Conservation (phyloP, 2,329 filamentous ascomycete species). For the Pyrenochaeta sp. region DNA sequence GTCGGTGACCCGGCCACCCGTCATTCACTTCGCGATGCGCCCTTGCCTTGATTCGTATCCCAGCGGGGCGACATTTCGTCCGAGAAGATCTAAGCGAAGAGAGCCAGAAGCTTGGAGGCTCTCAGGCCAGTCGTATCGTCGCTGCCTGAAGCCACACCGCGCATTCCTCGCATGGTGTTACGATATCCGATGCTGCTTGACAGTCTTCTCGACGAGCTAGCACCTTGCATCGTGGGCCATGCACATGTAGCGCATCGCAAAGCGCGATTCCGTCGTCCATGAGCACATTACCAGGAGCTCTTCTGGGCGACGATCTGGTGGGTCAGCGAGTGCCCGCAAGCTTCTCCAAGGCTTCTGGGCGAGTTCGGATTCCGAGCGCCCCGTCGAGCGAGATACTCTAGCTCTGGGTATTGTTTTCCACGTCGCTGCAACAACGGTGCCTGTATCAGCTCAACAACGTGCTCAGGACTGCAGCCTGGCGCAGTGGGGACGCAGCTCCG, state of each 20-base stretch:
- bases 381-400: neutral
- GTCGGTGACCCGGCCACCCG: slow-evolving; percentile 6
- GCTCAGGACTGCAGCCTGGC: too few relatives aligned
- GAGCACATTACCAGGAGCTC: too few relatives aligned
- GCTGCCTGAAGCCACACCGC: slow-evolving; percentile 15
- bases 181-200: slow-evolving; percentile 7
- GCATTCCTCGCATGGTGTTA: slow-evolving; percentile 1
- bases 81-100: slow-evolving; percentile 5
- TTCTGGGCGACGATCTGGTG: neutral
- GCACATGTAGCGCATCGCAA: slow-evolving; percentile 4
- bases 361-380: neutral
- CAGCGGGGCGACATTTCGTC: slow-evolving; percentile 9
- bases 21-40: neutral
- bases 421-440: too few relatives aligned
- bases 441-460: too few relatives aligned
- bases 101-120: too few relatives aligned
- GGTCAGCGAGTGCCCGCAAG: slow-evolving; percentile 7
- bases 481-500: too few relatives aligned
- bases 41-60: slow-evolving; percentile 2
- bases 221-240: slow-evolving; percentile 11
- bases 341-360: neutral
- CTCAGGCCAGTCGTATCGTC: neutral
- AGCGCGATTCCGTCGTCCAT: too few relatives aligned
- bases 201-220: neutral
- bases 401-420: too few relatives aligned